phyloP scores from a whole-genome alignment of 2,329 filamentous ascomycete species.

The Monosporascus cannonballus region DNA sequence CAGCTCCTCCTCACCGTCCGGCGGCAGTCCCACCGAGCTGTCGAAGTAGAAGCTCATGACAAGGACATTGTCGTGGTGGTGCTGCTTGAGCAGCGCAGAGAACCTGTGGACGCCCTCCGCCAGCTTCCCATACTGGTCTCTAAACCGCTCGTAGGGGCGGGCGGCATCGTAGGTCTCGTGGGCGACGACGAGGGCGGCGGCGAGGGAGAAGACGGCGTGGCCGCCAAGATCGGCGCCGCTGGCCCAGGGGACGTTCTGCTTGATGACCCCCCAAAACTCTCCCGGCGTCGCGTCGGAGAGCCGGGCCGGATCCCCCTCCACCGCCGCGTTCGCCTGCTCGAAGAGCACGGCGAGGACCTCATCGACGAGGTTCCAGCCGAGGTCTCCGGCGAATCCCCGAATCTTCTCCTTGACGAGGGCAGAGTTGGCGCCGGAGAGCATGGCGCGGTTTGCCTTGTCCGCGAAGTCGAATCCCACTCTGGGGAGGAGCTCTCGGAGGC shows the following conservation, averaged over 20 bases:
- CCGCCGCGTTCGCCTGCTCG: neutral
- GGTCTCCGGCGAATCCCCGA: neutral
- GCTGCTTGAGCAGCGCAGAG: constrained; percentile 1
- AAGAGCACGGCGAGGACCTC: constrained; percentile 2
- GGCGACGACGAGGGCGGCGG: neutral
- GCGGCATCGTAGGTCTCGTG: constrained; percentile 3
- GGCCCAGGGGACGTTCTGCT: constrained; percentile 1
- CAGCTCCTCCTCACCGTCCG: constrained; percentile 1
- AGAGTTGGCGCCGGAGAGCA: neutral
- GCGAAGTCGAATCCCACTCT: constrained; percentile 1
- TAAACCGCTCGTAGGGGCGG: constrained; percentile 1
- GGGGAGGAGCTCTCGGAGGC: constrained; percentile 1
- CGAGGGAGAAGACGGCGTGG: constrained; percentile 1
- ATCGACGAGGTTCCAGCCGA: constrained; percentile 3
- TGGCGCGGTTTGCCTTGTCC: constrained; percentile 1
- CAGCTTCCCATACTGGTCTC: constrained; percentile 5
- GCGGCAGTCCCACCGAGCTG: neutral
- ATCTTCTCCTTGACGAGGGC: constrained; percentile 2
- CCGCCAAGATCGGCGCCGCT: neutral
- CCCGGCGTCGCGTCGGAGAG: constrained; percentile 2
- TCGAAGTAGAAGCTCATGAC: constrained; percentile 3
- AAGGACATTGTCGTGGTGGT: constrained; percentile 1
- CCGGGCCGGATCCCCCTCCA: constrained; percentile 1
- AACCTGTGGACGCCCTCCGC: constrained; percentile 2
- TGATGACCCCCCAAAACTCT: constrained; percentile 1